Conservation (phyloP, 2,329 filamentous ascomycete genomes). For the Pseudogymnoascus sp. region DNA sequence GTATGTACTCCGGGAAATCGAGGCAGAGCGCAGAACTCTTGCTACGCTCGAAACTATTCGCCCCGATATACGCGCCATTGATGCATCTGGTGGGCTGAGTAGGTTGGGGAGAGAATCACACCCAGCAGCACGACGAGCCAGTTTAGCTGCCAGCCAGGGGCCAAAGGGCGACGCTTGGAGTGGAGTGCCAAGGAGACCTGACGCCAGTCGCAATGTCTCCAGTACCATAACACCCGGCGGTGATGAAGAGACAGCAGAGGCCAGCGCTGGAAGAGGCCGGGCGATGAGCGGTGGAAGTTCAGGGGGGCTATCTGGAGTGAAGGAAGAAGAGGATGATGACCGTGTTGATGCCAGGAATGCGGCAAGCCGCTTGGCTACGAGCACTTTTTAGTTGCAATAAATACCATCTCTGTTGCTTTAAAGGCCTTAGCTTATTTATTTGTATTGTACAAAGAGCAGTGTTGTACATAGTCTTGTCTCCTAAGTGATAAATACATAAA, state of each 20-base stretch:
- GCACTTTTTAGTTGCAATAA: conserved; percentile 60
- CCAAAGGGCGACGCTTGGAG: conserved; percentile 99
- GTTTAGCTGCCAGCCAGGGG: conserved; percentile 79
- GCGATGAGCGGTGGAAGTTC: conserved; percentile 25
- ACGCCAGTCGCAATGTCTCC: conserved; percentile 71
- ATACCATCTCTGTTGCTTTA: neutral
- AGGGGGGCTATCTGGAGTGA: conserved; percentile 47
- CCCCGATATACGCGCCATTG: conserved; percentile 87
- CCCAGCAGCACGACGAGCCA: conserved; percentile 62
- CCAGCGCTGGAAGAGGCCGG: conserved; percentile 27
- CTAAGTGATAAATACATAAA: neutral
- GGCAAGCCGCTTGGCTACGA: conserved; percentile 84
- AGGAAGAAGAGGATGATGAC: conserved; percentile 85
- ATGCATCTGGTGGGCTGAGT: conserved; percentile 80
- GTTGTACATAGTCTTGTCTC: neutral
- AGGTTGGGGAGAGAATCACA: conserved; percentile 83
- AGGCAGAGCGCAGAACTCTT: conserved; percentile 84
- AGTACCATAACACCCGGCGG: conserved; percentile 60
- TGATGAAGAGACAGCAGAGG: conserved; percentile 52
- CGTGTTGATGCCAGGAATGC: conserved; percentile 92
- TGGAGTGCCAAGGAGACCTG: conserved; percentile 70
- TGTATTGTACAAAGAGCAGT: neutral
- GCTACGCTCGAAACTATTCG: conserved; percentile 89
- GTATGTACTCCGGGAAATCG: conserved; percentile 89
- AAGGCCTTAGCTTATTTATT: neutral